Evolutionary conservation across 176 grass and related monocot species (phyloP).

Genomic region (Tillandsia fasciculata): DNA sequence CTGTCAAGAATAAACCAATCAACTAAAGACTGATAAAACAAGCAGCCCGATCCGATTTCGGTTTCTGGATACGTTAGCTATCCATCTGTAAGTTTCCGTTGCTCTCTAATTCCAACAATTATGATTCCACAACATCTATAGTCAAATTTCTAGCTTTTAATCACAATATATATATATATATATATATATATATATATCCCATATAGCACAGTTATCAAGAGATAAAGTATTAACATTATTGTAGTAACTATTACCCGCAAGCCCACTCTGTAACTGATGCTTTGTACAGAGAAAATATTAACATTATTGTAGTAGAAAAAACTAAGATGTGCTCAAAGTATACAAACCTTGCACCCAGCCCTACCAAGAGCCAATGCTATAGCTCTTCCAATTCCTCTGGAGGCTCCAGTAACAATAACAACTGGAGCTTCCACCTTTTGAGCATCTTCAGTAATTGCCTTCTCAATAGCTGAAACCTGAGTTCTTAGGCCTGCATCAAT

Average conservation of each 20-base stretch:
- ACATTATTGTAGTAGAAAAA: neutral
- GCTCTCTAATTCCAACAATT: too few species aligned
- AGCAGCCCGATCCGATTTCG: too few species aligned
- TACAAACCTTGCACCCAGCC: conserved; percentile 79
- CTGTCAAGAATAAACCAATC: too few species aligned
- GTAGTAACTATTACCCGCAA: too few species aligned
- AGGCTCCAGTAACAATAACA: conserved; percentile 86
- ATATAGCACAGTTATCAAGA: too few species aligned
- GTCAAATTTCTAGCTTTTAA: too few species aligned
- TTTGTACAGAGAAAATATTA: conserved; percentile 6
- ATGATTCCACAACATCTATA: too few species aligned
- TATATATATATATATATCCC: too few species aligned
- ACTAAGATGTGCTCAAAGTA: neutral
- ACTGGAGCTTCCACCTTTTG: conserved; percentile 73
- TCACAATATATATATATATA: too few species aligned
- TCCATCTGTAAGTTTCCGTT: too few species aligned
- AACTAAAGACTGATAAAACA: too few species aligned
- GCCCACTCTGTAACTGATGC: neutral
- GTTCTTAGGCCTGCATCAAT: conserved; percentile 55
- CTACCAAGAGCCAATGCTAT: conserved; percentile 73
- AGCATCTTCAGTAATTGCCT: conserved; percentile 24
- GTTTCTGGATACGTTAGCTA: too few species aligned
- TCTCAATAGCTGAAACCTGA: conserved; percentile 56
- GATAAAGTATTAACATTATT: neutral
- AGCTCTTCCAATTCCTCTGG: conserved; percentile 83